Evolutionary conservation across 495 filamentous ascomycete genomes (phyloP), one percentile per base, ranked within the genome.

Genomic region (Podospora pseudoanserina): DNA sequence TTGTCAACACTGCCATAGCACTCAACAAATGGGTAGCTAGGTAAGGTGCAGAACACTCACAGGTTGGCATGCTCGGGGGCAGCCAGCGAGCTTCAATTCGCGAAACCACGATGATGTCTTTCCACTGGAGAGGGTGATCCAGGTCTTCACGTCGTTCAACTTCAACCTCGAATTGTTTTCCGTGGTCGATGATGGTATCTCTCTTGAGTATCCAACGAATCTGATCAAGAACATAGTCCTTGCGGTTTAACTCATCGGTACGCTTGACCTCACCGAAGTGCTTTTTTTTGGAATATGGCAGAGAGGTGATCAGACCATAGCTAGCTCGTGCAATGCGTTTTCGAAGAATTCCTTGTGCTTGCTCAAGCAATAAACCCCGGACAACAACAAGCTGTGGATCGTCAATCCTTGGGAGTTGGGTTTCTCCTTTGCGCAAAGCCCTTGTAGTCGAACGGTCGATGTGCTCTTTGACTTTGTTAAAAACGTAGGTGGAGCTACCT

Each of bases 401-500:
- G 49, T 79, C 20, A 23, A 23, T 23, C 20, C 20, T 23, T 23
- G 78, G 20, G 83, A 83, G 6, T 82, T 74, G 16, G 85, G 72
- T 28, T 88, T 77, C 44, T 81, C 73, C 69, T 5, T 74, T 71
- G 20, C 20, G 20, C 2, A 79, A 78, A 67, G 81, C 81, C 5
- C 79, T 76, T 67, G 78, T 76, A 1, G 69, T 66, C 7, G 73
- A 70, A 5, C 68, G 71, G 15, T 68, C 75, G 68, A 82, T 84
- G 27, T 74, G 74, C 7, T 82, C 71, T 27, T 81, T 67, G 9
- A 87, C 76, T 7, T 79, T 70, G 54, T 82, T 74, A 49, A 79
- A 74, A 3, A 91, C 81, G 68, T 91, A 90, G n/a, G 82, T 77
- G 0, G 87, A 89, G 71, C 87, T 89, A 15, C 88, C 87, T 4